Percentiles rank a stretch among this genome's conserved stretches.
phyloP scores from a whole-genome alignment of 192 early-diverging fungal genomes.

The Entophlyctis luteolus region DNA sequence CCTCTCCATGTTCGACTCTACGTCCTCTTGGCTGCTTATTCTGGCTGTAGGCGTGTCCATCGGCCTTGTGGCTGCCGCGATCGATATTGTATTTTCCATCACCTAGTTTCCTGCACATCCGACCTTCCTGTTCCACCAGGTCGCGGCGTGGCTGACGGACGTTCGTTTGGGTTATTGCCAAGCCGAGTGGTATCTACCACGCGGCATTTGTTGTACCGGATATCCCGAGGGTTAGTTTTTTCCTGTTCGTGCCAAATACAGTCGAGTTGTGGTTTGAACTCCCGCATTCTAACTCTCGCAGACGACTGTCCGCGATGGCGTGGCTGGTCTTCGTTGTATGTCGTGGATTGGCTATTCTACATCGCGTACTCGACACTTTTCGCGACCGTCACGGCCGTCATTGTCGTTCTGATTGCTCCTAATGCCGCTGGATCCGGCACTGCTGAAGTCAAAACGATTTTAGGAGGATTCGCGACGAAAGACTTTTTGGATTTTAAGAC shows the following conservation, averaged over 20 bases:
- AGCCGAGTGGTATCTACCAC: constrained; percentile 82
- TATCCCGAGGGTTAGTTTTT: constrained; percentile 9
- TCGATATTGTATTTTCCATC: constrained; percentile 66
- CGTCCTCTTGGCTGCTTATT: neutral
- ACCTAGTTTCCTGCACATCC: constrained; percentile 6
- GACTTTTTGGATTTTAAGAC: constrained; percentile 83
- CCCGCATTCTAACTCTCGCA: neutral
- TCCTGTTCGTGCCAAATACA: neutral
- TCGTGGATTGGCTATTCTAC: constrained; percentile 80
- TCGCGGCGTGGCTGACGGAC: constrained; percentile 85
- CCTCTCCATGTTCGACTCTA: neutral
- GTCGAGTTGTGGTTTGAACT: neutral
- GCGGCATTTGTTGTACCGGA: constrained; percentile 82
- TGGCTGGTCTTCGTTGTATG: constrained; percentile 63
- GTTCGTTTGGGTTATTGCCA: constrained; percentile 80
- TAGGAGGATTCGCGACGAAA: constrained; percentile 89
- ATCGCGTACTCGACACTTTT: constrained; percentile 61
- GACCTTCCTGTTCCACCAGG: neutral
- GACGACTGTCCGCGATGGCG: constrained; percentile 72
- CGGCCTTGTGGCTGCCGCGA: constrained; percentile 80
- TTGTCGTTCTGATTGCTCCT: constrained; percentile 75
- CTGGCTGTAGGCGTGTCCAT: constrained; percentile 43
- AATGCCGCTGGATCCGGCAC: constrained; percentile 95
- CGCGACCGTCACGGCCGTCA: constrained; percentile 65
- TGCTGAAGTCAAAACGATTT: constrained; percentile 88